Base-by-base conservation (phyloP, 1,139 yeast species). In the Candida freyschussii region DNA sequence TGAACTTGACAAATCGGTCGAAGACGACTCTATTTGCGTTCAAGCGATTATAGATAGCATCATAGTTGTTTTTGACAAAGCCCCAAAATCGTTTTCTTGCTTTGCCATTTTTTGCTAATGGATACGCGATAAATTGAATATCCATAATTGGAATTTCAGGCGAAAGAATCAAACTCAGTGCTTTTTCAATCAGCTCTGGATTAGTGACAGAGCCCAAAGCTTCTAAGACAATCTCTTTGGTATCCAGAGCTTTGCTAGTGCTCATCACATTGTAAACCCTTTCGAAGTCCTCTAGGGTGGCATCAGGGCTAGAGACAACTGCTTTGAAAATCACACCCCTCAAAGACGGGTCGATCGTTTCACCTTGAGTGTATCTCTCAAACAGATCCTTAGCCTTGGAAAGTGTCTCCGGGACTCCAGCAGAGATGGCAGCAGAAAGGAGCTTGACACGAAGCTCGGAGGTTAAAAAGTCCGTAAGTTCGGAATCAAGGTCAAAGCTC, bases 61-160 rank as follows among this genome's bases (percentile, higher is more conserved):
- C 63, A 63, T 79, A 81, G 52, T 80, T 70, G 4, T 55, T 55
- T 46, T 70, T 66, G 55, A 82, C 63, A 47, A 62, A 80, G 2
- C 59, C 48, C 82, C 86, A 78, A 46, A 77, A 69, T 18, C 49
- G 47, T 33, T 60, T 60, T 36, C 78, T 72, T 1, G 78, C 65
- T 4, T 50, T 53, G 8, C 69, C 55, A 52, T 80, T 82, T 12
- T 60, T 51, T 7, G 79, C 67, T 29, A 81, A 59, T 13, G 78
- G 62, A 12, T 59, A 59, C 2, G 76, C 45, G 18, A 50, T 29
- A 50, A 71, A 78, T 50, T 78, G 82, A 17, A 75, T 66, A 53
- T 83, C 86, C 84, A 83, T 84, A 27, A 71, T 70, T n/a, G 84
- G 82, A 21, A 80, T 59, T 10, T 63, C 56, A 16, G 45, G 44